Conservation (phyloP, 1,284 basidiomycete genomes). For the Termitomyces sp. region DNA sequence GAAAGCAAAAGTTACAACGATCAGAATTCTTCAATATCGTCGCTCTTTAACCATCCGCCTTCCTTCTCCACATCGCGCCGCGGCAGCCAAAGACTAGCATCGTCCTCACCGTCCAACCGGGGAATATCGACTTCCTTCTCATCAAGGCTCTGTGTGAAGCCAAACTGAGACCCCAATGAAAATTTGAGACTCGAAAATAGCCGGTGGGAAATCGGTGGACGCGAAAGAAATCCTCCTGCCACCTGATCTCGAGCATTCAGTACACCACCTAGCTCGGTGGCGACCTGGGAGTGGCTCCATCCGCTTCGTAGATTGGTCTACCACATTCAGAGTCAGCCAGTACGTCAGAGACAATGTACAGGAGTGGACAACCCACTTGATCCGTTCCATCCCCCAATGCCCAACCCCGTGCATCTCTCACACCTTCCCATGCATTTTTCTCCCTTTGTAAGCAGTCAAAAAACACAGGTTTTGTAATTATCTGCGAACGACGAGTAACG, state of each 20-base stretch:
- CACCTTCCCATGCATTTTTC: constrained; percentile 52
- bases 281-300: constrained; percentile 51
- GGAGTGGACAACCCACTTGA: constrained; percentile 15
- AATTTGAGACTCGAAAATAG: constrained; percentile 55
- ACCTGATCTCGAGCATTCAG: constrained; percentile 40
- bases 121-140: constrained; percentile 29
- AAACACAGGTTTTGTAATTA: constrained; percentile 72
- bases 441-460: constrained; percentile 55
- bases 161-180: constrained; percentile 22
- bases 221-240: background rate
- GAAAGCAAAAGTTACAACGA: background rate
- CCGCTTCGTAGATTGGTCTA: constrained; percentile 24
- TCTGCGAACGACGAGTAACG: constrained; percentile 73
- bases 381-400: constrained; percentile 30
- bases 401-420: constrained; percentile 57
- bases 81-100: background rate
- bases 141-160: constrained; percentile 31
- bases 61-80: constrained; percentile 5
- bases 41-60: constrained; percentile 18
- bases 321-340: constrained; percentile 10
- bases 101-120: constrained; percentile 19
- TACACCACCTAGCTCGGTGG: constrained; percentile 57
- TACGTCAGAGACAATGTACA: background rate
- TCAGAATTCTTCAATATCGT: constrained; percentile 20
- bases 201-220: constrained; percentile 41